Evolutionary conservation across 768 basidiomycete species (phyloP).

Genomic region (Rhodotorula kratochvilovae): DNA sequence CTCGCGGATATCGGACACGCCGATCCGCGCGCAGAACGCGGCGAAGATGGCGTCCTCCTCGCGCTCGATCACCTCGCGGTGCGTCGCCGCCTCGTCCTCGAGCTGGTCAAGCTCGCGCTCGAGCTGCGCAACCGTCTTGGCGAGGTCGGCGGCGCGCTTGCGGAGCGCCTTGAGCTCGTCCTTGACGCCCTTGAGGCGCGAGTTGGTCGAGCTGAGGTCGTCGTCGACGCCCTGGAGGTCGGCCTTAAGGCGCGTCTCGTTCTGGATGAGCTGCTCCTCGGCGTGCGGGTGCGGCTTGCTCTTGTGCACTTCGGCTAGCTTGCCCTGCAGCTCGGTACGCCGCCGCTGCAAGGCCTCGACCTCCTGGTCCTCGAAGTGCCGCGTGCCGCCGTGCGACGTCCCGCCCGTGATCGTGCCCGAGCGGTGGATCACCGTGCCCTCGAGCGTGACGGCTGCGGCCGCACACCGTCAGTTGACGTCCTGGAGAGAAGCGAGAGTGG

Average conservation of each 20-base stretch:
- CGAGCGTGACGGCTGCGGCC: slow-evolving; percentile 73
- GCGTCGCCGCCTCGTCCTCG: slow-evolving; percentile 55
- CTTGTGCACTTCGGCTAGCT: slow-evolving; percentile 77
- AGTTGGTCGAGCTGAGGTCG: slow-evolving; percentile 71
- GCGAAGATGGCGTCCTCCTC: slow-evolving; percentile 78
- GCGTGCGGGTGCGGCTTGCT: slow-evolving; percentile 75
- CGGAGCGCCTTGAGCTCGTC: slow-evolving; percentile 79
- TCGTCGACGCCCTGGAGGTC: slow-evolving; percentile 70
- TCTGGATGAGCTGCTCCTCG: slow-evolving; percentile 68
- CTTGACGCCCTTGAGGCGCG: slow-evolving; percentile 69
- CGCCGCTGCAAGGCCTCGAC: slow-evolving; percentile 65
- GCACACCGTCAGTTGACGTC: neutral
- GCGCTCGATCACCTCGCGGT: slow-evolving; percentile 60
- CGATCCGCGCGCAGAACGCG: slow-evolving; percentile 72
- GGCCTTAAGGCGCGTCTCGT: slow-evolving; percentile 74
- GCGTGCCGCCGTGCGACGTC: slow-evolving; percentile 47
- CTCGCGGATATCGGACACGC: slow-evolving; percentile 75
- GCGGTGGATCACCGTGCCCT: slow-evolving; percentile 95
- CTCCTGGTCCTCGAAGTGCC: slow-evolving; percentile 86
- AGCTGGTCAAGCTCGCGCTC: slow-evolving; percentile 56
- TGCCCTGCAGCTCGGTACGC: slow-evolving; percentile 65
- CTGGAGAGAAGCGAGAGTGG: neutral
- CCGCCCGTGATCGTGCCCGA: slow-evolving; percentile 97
- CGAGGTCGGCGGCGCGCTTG: slow-evolving; percentile 44
- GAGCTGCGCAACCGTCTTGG: slow-evolving; percentile 10